Base-by-base conservation (phyloP, 139 green algal genomes). In the Coelastrella sp. region DNA sequence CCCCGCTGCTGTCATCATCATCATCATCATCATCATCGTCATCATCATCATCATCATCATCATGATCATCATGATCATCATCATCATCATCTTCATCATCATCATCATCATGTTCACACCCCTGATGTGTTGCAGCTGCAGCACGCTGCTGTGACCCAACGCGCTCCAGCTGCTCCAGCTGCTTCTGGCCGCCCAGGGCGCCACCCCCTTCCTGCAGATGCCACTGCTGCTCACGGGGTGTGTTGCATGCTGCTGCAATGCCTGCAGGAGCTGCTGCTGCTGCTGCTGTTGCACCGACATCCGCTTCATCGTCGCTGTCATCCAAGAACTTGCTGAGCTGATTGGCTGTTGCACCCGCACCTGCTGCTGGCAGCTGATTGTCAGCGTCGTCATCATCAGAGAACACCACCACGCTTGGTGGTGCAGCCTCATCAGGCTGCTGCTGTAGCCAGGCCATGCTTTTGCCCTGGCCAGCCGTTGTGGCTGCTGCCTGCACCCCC, bases 261-360 rank as follows among this genome's bases (percentile, higher is more conserved):
- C 20, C 56, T 84, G 78, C 56, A 65, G 49, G 35, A 72, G 22
- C 80, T 87, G 82, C 82, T 87, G 82, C 63, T 79, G 82, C n/a
- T 82, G 75, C 49, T 73, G 80, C 80, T 85, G 59, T 6, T 73
- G 59, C 63, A 56, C 63, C 22, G 5, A n/a, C 58, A 20, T 88
- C 84, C 12, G 10, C 12, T 3, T 76, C 82, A 68, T 27, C 66
- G 20, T 88, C 84, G 15, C 84, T 88, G 84, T 88, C 68, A 59
- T 80, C 68, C 15, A 11, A 11, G 68, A 88, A 81, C 68, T 24
- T 88, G 63, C 63, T 74, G 10, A 87, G 27, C 82, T 78, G 82
- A 15, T 76, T 35, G 24, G 56, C 84, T 22, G 27, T 68, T 79
- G n/a, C 15, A 24, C 8, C 81, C 12, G 17, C 65, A 59, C 4